Evolutionary conservation across 108 stramenopile species (phyloP), one percentile per base, ranked within the genome.

Genomic region (Pseudonitzschia multiseries): DNA sequence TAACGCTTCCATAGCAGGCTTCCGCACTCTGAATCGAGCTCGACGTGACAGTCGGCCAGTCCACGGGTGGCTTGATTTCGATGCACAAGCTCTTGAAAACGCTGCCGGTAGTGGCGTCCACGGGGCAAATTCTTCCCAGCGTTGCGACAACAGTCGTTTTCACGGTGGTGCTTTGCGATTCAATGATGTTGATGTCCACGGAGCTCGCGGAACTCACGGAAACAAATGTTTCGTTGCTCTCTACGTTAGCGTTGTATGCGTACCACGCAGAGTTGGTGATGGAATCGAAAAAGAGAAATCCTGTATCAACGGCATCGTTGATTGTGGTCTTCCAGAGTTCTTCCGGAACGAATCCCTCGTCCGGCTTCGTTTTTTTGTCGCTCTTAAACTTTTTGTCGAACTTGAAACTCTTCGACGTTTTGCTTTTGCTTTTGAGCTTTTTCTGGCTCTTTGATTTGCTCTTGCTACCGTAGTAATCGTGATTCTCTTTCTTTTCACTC

Each of bases 261-360:
- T 67, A 67, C 66, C 66, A 67, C n/a, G 46, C 66, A 50, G 18
- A 21, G 8, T 46, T 67, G 2, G 66, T 48, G 27, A 18, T 5
- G 2, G 42, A 9, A 50, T 67, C 66, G 36, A 43, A 67, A 32
- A 67, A 67, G 29, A 67, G 42, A 13, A 48, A 50, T 32, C 44
- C 66, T 5, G 66, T 51, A 67, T 28, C 66, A 14, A 48, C 66
- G 44, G 28, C 29, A 67, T 50, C 66, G 43, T 44, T 26, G 26
- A 67, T 48, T 8, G 46, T 26, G 21, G 21, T 22, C 14, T 48
- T 50, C 66, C 66, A 67, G 8, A n/a, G 15, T 62, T 33, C 61
- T 17, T 14, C 1, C 14, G 61, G 61, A 10, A n/a, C 20, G 33
- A 62, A 62, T 21, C 26, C 61, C 12, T 31, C 36, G n/a, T 62